Base-by-base conservation (phyloP, 2,329 filamentous ascomycete genomes). In the Aspergillus phoenicis region DNA sequence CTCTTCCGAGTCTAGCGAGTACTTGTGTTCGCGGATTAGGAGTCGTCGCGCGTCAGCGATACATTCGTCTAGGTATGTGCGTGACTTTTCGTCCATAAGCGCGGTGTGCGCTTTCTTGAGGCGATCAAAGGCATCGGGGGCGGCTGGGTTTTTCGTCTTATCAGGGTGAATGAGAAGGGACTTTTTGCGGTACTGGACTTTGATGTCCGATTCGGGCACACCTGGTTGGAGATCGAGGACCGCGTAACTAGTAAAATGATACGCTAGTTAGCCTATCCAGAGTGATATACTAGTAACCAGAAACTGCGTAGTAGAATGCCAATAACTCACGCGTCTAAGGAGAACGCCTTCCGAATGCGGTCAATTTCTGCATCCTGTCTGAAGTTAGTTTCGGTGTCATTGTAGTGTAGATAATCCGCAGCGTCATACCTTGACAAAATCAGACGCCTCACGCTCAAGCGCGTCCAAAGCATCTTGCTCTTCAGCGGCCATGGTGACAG, bases 141-240 rank as follows among this genome's bases (percentile, higher is more conserved):
- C 95, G 52, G 84, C 86, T 0, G 92, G 89, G 74, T 99, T 98
- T 72, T 88, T 88, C 59, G 95, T 97, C 78, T 99, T 99, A 82
- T 99, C 95, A 6, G 95, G 95, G 82, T 99, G 95, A 81, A 99
- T 98, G 52, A 99, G 88, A 60, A 99, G 89, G n/a, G 95, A 99
- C 79, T 97, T 98, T 71, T 92, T 93, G 82, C 95, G 93, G 81
- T 98, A 99, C 68, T 87, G 86, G 69, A 89, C 83, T 80, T 97
- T 98, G 83, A 99, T 98, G 80, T 98, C 95, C 62, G 91, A 93
- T 70, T 98, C 94, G 59, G 95, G 88, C 20, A 98, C 92, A 73
- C 95, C 95, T 3, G 95, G 95, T 76, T 97, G 93, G 49, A 99
- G 90, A 77, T 96, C 95, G 49, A 99, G 89, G 52, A 99, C 92